These are phyloP conservation scores for Cryptosporidium viatorum DNA, from an alignment of 169 alveolate species.

Conservation along the genomic window DNA sequence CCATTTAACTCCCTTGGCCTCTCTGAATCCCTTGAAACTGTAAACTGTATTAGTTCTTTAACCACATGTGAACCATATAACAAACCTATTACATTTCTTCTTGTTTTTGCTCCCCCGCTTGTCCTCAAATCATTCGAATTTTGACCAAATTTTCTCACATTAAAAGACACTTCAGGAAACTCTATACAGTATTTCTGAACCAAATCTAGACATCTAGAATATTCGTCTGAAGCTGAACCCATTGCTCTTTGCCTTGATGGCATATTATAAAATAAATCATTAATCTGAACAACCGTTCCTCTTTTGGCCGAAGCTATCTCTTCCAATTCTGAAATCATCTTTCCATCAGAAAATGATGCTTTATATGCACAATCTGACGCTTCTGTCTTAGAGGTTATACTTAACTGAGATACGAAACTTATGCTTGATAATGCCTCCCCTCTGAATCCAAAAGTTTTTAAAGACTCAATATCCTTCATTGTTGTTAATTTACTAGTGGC, in stretches of 20 bases:
- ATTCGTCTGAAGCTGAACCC: constrained; percentile 84
- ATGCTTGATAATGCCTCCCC: constrained; percentile 98
- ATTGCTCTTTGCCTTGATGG: constrained; percentile 83
- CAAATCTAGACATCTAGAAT: constrained; percentile 89
- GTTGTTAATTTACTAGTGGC: constrained; percentile 94
- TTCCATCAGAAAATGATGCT: constrained; percentile 75
- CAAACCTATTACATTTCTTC: constrained; percentile 5
- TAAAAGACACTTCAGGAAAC: constrained; percentile 89
- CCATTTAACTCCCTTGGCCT: background rate
- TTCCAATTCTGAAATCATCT: constrained; percentile 71
- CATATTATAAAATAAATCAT: constrained; percentile 88
- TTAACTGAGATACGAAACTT: constrained; percentile 53
- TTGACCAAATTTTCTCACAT: constrained; percentile 82
- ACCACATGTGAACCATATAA: constrained; percentile 51
- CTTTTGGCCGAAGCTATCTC: constrained; percentile 77
- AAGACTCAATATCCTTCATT: constrained; percentile 87
- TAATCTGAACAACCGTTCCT: constrained; percentile 88
- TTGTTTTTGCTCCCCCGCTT: constrained; percentile 38
- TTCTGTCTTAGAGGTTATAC: constrained; percentile 44
- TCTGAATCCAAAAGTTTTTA: constrained; percentile 97
- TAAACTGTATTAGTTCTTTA: constrained; percentile 49
- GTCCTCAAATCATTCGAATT: constrained; percentile 84
- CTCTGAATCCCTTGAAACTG: constrained; percentile 15
- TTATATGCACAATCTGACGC: constrained; percentile 61
- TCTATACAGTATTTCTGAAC: constrained; percentile 92